Evolutionary conservation across 2,329 filamentous ascomycete species (phyloP), one percentile per base, ranked within the genome.

Genomic region (Stagonosporopsis chrysanthemi): DNA sequence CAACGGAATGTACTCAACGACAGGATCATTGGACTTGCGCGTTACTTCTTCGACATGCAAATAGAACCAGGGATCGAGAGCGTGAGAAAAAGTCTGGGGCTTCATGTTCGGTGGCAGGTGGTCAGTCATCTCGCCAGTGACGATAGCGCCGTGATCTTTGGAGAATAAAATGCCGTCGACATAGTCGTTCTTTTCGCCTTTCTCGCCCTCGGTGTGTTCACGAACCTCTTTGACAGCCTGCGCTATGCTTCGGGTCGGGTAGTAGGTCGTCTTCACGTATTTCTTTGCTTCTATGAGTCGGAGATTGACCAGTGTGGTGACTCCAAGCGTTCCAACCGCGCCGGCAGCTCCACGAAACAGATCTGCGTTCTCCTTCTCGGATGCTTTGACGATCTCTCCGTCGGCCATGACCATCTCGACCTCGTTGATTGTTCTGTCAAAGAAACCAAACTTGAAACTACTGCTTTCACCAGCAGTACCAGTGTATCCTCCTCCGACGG

Each of bases 401-500:
- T 85, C 82, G 0, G 85, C 83, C 4, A 90, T 79, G 2, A 90
- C 82, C 63, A 90, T 86, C 74, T 90, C 87, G 15, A 90, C 81
- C 50, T 79, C 83, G 42, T 82, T 83, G 52, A 90, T 77, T 0
- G 83, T 88, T 2, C 80, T 78, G 68, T 89, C 86, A 63, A 90
- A 90, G 56, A 86, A 85, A 3, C 88, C 88, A 67, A 89, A 80
- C 46, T 84, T 85, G 77, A 91, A 92, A 17, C 83, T 86, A 62
- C 84, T 88, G 75, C 86, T 89, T 73, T 90, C 88, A 11, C 87
- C 88, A 7, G 86, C 84, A 0, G 85, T 88, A 1, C 88, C 89
- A 41, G 86, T 84, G 72, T 88, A 90, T 3, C 85, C 87, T 33
- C 88, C 88, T 23, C 88, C 88, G 6, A 84, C 85, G 1, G 88